Evolutionary conservation across 257 asterid genomes (phyloP).

Genomic region (Fraxinus americana): DNA sequence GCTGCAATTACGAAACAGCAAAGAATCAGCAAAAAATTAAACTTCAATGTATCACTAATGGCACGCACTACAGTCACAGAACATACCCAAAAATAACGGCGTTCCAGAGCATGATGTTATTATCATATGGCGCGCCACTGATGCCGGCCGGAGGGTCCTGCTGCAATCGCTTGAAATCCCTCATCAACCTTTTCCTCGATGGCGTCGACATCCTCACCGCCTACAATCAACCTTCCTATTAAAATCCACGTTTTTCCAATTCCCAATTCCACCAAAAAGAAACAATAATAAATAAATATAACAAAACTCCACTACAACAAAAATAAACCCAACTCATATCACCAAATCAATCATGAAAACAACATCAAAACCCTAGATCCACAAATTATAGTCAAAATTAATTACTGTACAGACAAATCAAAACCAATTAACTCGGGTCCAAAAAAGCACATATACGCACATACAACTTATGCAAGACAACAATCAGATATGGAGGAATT

Average conservation of each 20-base stretch:
- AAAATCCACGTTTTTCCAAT: neutral
- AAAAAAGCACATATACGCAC: neutral
- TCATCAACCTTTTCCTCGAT: conserved; percentile 86
- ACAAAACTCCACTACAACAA: neutral
- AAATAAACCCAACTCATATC: neutral
- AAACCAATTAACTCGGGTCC: conserved; percentile 28
- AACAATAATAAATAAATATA: no score
- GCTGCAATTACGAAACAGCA: conserved; percentile 45
- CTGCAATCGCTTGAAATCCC: conserved; percentile 93
- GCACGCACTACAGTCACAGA: conserved; percentile 6
- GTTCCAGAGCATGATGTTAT: conserved; percentile 92
- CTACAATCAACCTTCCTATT: conserved; percentile 25
- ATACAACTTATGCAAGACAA: neutral
- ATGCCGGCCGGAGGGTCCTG: conserved; percentile 97
- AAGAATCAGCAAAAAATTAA: no score
- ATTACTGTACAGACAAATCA: neutral
- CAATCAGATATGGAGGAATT: neutral
- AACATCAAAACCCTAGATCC: conserved; percentile 36
- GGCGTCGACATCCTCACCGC: conserved; percentile 82
- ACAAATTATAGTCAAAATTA: conserved; percentile 5
- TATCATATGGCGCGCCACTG: conserved; percentile 92
- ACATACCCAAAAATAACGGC: conserved; percentile 89
- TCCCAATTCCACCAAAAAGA: neutral
- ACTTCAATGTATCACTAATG: neutral
- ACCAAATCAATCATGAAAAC: conserved; percentile 10